Base-by-base conservation (phyloP, 2,329 filamentous ascomycete genomes). In the Kalaharituber pfeilii region DNA sequence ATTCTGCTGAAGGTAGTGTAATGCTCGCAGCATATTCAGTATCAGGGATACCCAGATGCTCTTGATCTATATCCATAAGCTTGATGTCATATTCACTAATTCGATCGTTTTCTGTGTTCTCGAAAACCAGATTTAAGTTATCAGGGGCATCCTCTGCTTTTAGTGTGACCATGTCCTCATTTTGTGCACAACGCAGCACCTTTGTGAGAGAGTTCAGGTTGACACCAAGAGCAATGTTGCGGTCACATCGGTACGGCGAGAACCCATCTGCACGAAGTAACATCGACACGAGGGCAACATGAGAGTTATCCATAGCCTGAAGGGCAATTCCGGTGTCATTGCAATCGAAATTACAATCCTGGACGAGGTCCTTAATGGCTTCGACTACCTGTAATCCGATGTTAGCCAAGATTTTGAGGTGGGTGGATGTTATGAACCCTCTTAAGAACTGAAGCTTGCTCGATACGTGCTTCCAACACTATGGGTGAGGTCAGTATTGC, bases 311-410 rank as follows among this genome's bases (percentile, higher is more conserved):
- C 93, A 98, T 98, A 67, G 91, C 91, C 73, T 98, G 91, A 54
- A 98, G 84, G 51, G 89, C 88, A 67, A 98, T 91, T 59, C 91
- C 91, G 53, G 86, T 89, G 77, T 98, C 93, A 83, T 96, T 98
- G 83, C 93, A 98, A 77, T 98, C 91, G 74, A 98, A 98, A 74
- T 98, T 98, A 81, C 91, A 98, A 74, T 98, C 91, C 72, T 96
- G 91, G 53, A 98, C 91, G 51, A 98, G 81, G 67, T 98, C 91
- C 73, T 95, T 96, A 81, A 98, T 95, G 65, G 93, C 86, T 69
- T 98, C 93, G 66, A 98, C 88, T 60, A 96, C 86, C 87, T 94
- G 63, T 18, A 50, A 20, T 47, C n/a, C 25, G 47, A 39, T 27
- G 24, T 49, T 5, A 26, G 22, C 29, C 15, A 24, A 33, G 33